Evolutionary conservation across 2,329 filamentous ascomycete genomes (phyloP), one percentile per base, ranked within the genome.

Genomic region (Clarireedia monteithiana): DNA sequence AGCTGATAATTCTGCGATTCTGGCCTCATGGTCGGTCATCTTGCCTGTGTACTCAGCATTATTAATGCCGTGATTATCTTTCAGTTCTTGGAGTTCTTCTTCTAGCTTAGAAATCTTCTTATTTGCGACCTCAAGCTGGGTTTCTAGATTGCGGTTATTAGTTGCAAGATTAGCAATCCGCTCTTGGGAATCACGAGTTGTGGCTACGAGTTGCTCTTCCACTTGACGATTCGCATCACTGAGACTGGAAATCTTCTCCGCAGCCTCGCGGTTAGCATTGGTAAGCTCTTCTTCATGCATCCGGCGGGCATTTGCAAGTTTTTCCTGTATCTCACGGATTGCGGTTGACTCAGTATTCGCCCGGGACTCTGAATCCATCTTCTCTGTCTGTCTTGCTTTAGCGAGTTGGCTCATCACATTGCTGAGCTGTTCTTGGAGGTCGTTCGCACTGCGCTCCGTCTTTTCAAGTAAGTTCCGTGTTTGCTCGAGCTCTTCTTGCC

Each of bases 401-500:
- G 70, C 66, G 5, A 72, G 60, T 56, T 72, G 65, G 54, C 67
- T 64, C 60, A 71, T 66, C 12, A 67, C 56, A 6, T 53, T 59
- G 38, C 66, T 67, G 48, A 73, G 60, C 51, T 69, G 63, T 47
- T 64, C 59, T 50, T 66, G 63, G 5, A 67, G 60, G 5, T 58
- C 59, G 51, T 68, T 64, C 5, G 66, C 64, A 55, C 72, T 68
- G 46, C 59, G 64, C 58, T 70, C 67, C 39, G 58, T 68, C 53
- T 66, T 64, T 14, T 68, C 67, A 5, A 71, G 63, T 23, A 74
- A 64, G 10, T 56, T 63, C 30, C 71, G 66, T 5, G 71, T 64
- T 15, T 70, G 72, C 38, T 81, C 75, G 6, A 88, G 67, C 62
- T 85, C 79, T 15, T 79, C 77, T 53, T 77, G 74, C 63, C 81